These are phyloP conservation scores for Malassezia dermatis DNA, from an alignment of 1,284 basidiomycete species.

Conservation along the genomic window DNA sequence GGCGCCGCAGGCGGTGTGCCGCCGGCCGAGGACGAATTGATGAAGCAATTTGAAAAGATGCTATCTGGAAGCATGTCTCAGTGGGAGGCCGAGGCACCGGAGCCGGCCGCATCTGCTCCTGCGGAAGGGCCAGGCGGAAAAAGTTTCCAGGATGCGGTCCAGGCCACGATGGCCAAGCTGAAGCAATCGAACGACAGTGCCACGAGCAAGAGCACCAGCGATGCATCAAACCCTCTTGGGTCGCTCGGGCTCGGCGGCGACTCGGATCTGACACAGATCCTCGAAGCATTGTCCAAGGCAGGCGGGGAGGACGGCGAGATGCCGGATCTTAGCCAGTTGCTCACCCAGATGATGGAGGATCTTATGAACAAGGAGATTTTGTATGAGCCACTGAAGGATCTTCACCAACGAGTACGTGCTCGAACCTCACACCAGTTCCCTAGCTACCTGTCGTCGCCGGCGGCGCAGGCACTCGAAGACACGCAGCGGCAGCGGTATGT, in stretches of 20 bases:
- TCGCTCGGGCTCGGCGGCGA: conserved; percentile 50
- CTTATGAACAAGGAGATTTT: conserved; percentile 87
- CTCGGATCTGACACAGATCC: conserved; percentile 39
- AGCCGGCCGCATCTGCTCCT: not conserved
- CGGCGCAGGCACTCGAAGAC: conserved; percentile 50
- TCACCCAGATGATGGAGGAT: conserved; percentile 85
- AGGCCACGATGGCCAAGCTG: conserved; percentile 68
- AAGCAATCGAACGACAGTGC: conserved; percentile 53
- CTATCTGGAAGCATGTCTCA: conserved; percentile 26
- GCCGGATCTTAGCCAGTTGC: conserved; percentile 57
- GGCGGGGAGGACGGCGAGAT: conserved; percentile 40
- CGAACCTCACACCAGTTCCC: conserved; percentile 60
- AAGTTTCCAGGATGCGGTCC: conserved; percentile 65
- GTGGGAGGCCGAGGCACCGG: conserved; percentile 3
- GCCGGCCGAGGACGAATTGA: conserved; percentile 36
- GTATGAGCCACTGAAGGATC: conserved; percentile 80
- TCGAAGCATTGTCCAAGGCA: conserved; percentile 46
- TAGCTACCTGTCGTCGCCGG: conserved; percentile 57
- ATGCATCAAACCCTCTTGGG: conserved; percentile 49
- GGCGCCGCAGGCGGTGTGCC: conserved; percentile 15
- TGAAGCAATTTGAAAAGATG: conserved; percentile 45
- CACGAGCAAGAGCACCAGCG: conserved; percentile 51
- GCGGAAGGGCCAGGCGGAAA: not conserved
- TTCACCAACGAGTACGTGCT: conserved; percentile 1
- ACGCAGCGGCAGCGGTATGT: conserved; percentile 64